These are phyloP conservation scores for Populus tomentosa DNA, from an alignment of 441 rosid genomes.

Conservation along the genomic window DNA sequence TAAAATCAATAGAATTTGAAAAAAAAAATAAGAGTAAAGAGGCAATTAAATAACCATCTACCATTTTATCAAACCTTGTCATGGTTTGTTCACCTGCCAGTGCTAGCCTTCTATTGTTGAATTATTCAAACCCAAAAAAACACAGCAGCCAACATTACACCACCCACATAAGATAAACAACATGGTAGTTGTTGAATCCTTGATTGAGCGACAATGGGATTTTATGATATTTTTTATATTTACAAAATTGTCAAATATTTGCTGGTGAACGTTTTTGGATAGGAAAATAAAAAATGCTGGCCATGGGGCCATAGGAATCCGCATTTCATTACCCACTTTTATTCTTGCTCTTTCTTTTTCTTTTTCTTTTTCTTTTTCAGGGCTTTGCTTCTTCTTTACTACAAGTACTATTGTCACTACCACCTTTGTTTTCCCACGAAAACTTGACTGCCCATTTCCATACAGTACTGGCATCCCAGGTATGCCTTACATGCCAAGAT, in stretches of 20 bases:
- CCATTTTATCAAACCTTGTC: conserved; percentile 17
- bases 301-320: conserved; percentile 34
- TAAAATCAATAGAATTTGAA: no score
- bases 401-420: conserved; percentile 23
- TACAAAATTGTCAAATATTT: background rate
- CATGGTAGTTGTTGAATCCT: conserved; percentile 7
- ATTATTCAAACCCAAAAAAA: conserved; percentile 17
- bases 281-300: conserved; percentile 2
- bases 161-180: background rate
- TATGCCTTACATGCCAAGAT: conserved; percentile 18
- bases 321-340: conserved; percentile 3
- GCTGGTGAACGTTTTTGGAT: background rate
- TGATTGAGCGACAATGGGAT: background rate
- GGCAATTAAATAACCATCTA: background rate
- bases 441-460: conserved; percentile 20
- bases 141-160: background rate
- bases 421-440: conserved; percentile 9
- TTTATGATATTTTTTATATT: background rate
- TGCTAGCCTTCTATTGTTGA: conserved; percentile 12
- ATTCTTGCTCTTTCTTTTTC: no score
- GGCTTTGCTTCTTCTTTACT: conserved; percentile 29
- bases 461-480: conserved; percentile 18
- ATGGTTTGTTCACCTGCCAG: conserved; percentile 24
- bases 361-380: no score
- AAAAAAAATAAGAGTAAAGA: background rate